Evolutionary conservation across 148 eudicot genomes (phyloP).

Genomic region (Chenopodium suecicum): DNA sequence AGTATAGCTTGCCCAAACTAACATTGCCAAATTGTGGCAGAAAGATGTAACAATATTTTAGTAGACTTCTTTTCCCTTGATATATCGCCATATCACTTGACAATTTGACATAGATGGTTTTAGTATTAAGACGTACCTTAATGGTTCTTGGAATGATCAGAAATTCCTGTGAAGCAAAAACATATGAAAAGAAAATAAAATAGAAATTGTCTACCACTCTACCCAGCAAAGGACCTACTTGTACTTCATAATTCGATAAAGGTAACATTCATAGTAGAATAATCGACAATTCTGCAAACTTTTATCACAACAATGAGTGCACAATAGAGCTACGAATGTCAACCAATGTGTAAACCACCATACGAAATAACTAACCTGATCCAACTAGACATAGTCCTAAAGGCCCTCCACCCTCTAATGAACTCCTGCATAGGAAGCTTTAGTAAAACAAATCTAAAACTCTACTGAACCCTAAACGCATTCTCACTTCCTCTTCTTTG

Average conservation of each 20-base stretch:
- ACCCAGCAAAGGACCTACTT: neutral
- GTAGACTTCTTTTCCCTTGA: too few species aligned
- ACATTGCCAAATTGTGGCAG: neutral
- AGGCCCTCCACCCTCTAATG: slow-evolving; percentile 7
- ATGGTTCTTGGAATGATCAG: too few species aligned
- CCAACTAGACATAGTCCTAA: neutral
- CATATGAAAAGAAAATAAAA: neutral
- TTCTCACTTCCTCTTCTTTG: slow-evolving; percentile 49
- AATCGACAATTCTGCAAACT: slow-evolving; percentile 18
- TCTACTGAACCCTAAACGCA: slow-evolving; percentile 7
- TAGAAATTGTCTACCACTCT: neutral
- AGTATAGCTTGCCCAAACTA: too few species aligned
- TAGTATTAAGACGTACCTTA: too few species aligned
- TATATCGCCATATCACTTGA: too few species aligned
- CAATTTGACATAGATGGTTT: too few species aligned
- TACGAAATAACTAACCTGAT: slow-evolving; percentile 19
- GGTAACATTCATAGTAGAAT: slow-evolving; percentile 2
- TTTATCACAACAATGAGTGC: slow-evolving; percentile 17
- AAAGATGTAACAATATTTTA: too few species aligned
- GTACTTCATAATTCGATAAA: neutral
- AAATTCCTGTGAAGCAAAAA: too few species aligned
- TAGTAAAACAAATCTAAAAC: neutral
- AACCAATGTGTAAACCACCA: slow-evolving; percentile 1
- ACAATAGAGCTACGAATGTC: slow-evolving; percentile 14
- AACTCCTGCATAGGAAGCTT: slow-evolving; percentile 21